Evolutionary conservation across 2,329 filamentous ascomycete species (phyloP).

Genomic region (Xylariales sp.): DNA sequence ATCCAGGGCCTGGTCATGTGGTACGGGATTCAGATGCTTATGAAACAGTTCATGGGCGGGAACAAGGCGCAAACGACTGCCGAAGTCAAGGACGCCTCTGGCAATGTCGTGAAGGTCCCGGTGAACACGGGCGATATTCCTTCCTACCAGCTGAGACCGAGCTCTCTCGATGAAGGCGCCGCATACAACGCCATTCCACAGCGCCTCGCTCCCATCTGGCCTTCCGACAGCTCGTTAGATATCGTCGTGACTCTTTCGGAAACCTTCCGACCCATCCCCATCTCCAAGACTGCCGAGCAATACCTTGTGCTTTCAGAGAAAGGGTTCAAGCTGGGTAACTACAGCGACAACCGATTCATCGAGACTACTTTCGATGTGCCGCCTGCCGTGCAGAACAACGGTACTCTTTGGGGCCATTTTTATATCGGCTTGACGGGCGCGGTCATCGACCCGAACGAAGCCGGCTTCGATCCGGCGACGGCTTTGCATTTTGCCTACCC

Average conservation of each 20-base stretch:
- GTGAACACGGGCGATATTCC: slow-evolving; percentile 55
- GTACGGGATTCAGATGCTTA: slow-evolving; percentile 53
- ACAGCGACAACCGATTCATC: slow-evolving; percentile 70
- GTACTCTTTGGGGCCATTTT: slow-evolving; percentile 92
- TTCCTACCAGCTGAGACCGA: slow-evolving; percentile 61
- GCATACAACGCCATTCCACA: slow-evolving; percentile 62
- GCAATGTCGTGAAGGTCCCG: slow-evolving; percentile 48
- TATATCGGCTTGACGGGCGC: slow-evolving; percentile 76
- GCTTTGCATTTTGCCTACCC: slow-evolving; percentile 83
- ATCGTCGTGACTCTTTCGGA: slow-evolving; percentile 80
- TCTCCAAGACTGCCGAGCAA: slow-evolving; percentile 61
- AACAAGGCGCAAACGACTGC: slow-evolving; percentile 44
- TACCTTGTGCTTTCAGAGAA: slow-evolving; percentile 75
- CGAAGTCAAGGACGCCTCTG: slow-evolving; percentile 45
- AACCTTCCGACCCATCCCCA: slow-evolving; percentile 61
- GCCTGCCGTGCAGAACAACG: slow-evolving; percentile 78
- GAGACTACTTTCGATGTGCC: slow-evolving; percentile 77
- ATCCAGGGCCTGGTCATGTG: slow-evolving; percentile 51
- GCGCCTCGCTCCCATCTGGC: slow-evolving; percentile 83
- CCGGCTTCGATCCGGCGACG: slow-evolving; percentile 66
- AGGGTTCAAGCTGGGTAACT: slow-evolving; percentile 74
- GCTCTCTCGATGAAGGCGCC: slow-evolving; percentile 54
- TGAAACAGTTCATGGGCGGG: slow-evolving; percentile 48
- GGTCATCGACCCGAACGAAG: slow-evolving; percentile 68
- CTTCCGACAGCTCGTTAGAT: slow-evolving; percentile 71